These are phyloP conservation scores for Ustilago trichophora DNA, from an alignment of 1,284 basidiomycete species.

Conservation along the genomic window DNA sequence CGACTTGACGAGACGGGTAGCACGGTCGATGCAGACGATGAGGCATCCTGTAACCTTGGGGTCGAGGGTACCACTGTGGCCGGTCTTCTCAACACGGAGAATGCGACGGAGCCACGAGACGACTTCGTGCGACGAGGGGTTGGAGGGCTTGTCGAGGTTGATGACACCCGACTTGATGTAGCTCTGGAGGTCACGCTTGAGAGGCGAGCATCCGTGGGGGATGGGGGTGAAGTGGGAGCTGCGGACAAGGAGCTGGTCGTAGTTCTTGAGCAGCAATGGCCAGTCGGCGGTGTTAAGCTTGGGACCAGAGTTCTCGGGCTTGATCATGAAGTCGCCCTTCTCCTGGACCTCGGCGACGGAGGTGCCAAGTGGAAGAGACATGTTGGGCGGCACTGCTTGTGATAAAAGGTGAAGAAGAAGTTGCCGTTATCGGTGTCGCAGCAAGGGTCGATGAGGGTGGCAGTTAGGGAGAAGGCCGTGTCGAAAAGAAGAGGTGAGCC, in stretches of 20 bases:
- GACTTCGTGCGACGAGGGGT: slow-evolving; percentile 99
- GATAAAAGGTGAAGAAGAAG: background rate
- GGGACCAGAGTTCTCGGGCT: slow-evolving; percentile 67
- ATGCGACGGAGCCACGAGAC: slow-evolving; percentile 98
- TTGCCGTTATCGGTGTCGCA: background rate
- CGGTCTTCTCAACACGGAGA: slow-evolving; percentile 95
- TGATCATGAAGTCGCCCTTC: slow-evolving; percentile 67
- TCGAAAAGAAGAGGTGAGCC: background rate
- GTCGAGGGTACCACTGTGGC: slow-evolving; percentile 96
- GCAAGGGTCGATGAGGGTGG: background rate
- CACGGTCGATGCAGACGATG: slow-evolving; percentile 98
- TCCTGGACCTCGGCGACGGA: slow-evolving; percentile 54
- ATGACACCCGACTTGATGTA: slow-evolving; percentile 99
- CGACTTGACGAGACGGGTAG: slow-evolving; percentile 98
- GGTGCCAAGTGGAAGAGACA: slow-evolving; percentile 46
- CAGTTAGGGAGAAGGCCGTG: background rate
- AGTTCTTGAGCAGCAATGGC: slow-evolving; percentile 98
- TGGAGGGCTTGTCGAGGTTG: slow-evolving; percentile 99
- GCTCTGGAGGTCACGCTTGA: slow-evolving; percentile 88
- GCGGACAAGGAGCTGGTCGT: slow-evolving; percentile 79
- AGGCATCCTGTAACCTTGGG: slow-evolving; percentile 99
- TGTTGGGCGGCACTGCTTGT: slow-evolving; percentile 16
- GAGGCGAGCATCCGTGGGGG: slow-evolving; percentile 85
- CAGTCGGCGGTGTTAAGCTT: slow-evolving; percentile 87
- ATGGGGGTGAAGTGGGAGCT: slow-evolving; percentile 99